Percentiles rank a stretch among this genome's conserved stretches.
Conservation (phyloP, 768 basidiomycete species). For the Russula foetens region DNA sequence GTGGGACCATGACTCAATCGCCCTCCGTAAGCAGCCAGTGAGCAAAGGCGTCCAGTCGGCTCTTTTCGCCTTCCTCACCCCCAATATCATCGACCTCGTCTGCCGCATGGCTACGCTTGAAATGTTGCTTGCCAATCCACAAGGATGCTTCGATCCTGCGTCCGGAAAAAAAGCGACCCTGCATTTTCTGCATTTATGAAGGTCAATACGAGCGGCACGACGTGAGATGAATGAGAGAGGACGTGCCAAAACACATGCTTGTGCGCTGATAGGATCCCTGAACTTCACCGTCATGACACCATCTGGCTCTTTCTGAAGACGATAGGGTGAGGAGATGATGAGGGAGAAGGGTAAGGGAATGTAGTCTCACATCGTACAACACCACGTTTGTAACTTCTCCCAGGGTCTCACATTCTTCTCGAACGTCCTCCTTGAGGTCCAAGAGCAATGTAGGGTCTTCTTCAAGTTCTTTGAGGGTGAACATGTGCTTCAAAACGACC, state of each 20-base stretch:
- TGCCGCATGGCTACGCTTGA: constrained; percentile 62
- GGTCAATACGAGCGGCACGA: neutral
- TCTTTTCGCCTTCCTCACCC: constrained; percentile 70
- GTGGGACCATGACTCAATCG: constrained; percentile 34
- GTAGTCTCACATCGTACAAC: constrained; percentile 75
- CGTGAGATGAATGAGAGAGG: neutral
- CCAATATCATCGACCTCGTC: constrained; percentile 51
- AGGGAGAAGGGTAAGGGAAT: constrained; percentile 14
- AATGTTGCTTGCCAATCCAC: constrained; percentile 75
- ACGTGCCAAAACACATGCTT: constrained; percentile 82
- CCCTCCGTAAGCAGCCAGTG: constrained; percentile 80
- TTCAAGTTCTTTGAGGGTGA: constrained; percentile 76
- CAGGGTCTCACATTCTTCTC: constrained; percentile 82
- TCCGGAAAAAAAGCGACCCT: constrained; percentile 85
- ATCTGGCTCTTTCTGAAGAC: constrained; percentile 73
- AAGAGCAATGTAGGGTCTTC: constrained; percentile 79
- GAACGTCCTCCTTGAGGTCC: constrained; percentile 93
- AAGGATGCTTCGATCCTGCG: constrained; percentile 74
- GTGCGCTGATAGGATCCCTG: constrained; percentile 83
- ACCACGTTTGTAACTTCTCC: constrained; percentile 96
- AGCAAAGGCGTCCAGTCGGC: constrained; percentile 81
- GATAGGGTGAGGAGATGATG: neutral
- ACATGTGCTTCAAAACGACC: constrained; percentile 95
- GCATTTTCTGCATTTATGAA: constrained; percentile 66
- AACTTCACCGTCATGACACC: constrained; percentile 97